phyloP scores from a whole-genome alignment of 2,329 filamentous ascomycete genomes.

The Ambrosiella cleistominuta region DNA sequence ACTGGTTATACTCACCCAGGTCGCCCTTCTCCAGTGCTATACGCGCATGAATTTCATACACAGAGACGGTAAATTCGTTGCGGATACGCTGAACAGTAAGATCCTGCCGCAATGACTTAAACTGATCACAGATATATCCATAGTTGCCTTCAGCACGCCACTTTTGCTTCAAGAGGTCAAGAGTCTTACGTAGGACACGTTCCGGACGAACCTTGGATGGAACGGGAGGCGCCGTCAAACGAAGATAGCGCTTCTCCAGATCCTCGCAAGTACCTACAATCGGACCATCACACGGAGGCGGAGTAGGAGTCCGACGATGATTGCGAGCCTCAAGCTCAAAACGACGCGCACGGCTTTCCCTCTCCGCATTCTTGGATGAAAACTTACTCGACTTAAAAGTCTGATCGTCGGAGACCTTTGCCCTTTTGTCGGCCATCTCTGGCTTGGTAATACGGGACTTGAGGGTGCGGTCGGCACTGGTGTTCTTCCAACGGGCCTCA shows the following conservation, averaged over 20 bases:
- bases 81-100: slow-evolving; percentile 94
- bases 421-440: slow-evolving; percentile 26
- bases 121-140: slow-evolving; percentile 95
- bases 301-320: slow-evolving; percentile 35
- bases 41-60: slow-evolving; percentile 93
- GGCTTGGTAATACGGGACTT: slow-evolving; percentile 16
- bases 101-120: slow-evolving; percentile 96
- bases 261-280: slow-evolving; percentile 70
- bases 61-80: slow-evolving; percentile 87
- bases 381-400: slow-evolving; percentile 60
- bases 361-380: slow-evolving; percentile 55
- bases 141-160: slow-evolving; percentile 92
- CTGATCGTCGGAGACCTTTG: slow-evolving; percentile 21
- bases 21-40: slow-evolving; percentile 97
- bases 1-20: slow-evolving; percentile 99
- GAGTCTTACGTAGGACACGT: slow-evolving; percentile 58
- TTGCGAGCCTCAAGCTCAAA: slow-evolving; percentile 47
- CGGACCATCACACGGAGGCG: slow-evolving; percentile 44
- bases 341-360: slow-evolving; percentile 77
- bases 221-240: slow-evolving; percentile 77
- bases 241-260: slow-evolving; percentile 87
- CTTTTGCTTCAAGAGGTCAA: slow-evolving; percentile 82
- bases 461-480: slow-evolving; percentile 7
- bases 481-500: slow-evolving; percentile 25
- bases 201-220: slow-evolving; percentile 78